A percentile compares a stretch with the other conserved stretches of the same genome.
Evolutionary conservation across 192 early-diverging fungal genomes (phyloP).

Genomic region (Lobosporangium transversale): DNA sequence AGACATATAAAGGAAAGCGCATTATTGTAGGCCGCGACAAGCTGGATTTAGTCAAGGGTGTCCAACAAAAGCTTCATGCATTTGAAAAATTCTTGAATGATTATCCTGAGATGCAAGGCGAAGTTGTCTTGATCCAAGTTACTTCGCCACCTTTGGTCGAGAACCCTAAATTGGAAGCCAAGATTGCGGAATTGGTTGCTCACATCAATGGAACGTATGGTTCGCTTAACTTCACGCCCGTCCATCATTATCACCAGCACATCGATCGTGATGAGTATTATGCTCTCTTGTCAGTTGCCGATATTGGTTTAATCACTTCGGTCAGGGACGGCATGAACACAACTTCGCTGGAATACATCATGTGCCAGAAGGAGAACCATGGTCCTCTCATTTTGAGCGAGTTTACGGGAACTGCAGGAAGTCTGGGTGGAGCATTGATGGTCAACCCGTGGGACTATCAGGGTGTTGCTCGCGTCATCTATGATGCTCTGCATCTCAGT

Average conservation of each 20-base stretch:
- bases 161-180: slow-evolving; percentile 76
- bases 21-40: slow-evolving; percentile 98
- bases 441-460: slow-evolving; percentile 91
- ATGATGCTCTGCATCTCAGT: slow-evolving; percentile 73
- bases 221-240: slow-evolving; percentile 93
- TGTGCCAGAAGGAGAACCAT: slow-evolving; percentile 89
- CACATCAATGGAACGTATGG: slow-evolving; percentile 96
- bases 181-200: slow-evolving; percentile 90
- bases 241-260: slow-evolving; percentile 92
- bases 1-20: slow-evolving; percentile 87
- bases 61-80: slow-evolving; percentile 93
- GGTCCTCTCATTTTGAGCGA: slow-evolving; percentile 93
- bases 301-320: slow-evolving; percentile 90
- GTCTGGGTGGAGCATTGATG: slow-evolving; percentile 79
- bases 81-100: slow-evolving; percentile 92
- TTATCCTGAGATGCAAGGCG: slow-evolving; percentile 88
- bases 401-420: slow-evolving; percentile 94
- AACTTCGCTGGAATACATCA: slow-evolving; percentile 91
- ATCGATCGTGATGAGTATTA: slow-evolving; percentile 97
- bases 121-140: slow-evolving; percentile 95
- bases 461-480: slow-evolving; percentile 82
- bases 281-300: slow-evolving; percentile 91
- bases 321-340: slow-evolving; percentile 99
- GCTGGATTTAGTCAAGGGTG: slow-evolving; percentile 93
- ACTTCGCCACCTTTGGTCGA: slow-evolving; percentile 85